Evolutionary conservation across 192 early-diverging fungal genomes (phyloP).

Genomic region (Coemansia sp.): DNA sequence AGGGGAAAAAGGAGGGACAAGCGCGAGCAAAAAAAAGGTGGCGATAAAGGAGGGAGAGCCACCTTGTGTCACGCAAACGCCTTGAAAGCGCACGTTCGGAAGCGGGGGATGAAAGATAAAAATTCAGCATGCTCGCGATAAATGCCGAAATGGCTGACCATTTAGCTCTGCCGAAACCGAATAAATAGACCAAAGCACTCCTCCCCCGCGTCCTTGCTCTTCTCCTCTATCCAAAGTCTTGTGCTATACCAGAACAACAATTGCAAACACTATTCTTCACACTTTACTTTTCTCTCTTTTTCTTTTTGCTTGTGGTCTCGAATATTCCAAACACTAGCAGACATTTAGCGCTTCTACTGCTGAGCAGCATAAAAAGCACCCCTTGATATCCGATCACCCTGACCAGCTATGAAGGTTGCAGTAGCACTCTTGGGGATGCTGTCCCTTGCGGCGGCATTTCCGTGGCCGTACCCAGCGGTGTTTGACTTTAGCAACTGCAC

Average conservation of each 20-base stretch:
- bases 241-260: background rate
- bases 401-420: slow-evolving; percentile 12
- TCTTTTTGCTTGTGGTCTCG: too few species aligned
- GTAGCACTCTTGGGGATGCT: slow-evolving; percentile 22
- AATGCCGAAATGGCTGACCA: background rate
- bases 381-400: background rate
- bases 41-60: background rate
- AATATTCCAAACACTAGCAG: background rate
- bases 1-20: background rate
- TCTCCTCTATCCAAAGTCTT: background rate
- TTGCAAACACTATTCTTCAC: background rate
- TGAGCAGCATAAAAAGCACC: background rate
- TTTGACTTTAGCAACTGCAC: slow-evolving; percentile 30
- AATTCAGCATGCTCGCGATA: background rate
- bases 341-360: background rate
- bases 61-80: background rate
- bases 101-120: background rate
- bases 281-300: background rate
- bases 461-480: slow-evolving; percentile 48
- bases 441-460: slow-evolving; percentile 17
- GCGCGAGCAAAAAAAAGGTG: too few species aligned
- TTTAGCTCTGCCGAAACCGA: background rate
- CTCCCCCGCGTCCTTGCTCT: background rate
- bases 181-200: background rate
- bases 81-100: background rate